phyloP scores from a whole-genome alignment of 2,329 filamentous ascomycete species.

The Colletotrichum sp. region DNA sequence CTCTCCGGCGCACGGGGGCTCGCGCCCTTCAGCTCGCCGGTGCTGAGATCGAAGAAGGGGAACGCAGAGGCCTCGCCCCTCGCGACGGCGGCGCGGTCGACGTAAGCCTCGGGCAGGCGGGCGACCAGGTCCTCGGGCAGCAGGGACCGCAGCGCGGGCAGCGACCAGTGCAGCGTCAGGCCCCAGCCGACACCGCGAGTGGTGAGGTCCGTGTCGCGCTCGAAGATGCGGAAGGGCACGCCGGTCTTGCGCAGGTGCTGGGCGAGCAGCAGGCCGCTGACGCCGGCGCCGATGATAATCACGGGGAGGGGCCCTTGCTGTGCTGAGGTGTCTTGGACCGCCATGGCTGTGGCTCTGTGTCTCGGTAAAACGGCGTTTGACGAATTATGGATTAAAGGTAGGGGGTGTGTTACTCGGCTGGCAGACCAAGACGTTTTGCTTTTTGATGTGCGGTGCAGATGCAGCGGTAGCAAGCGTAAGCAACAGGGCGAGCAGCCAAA shows the following conservation, averaged over 20 bases:
- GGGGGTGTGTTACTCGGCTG: background rate
- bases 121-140: conserved; percentile 51
- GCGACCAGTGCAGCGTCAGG: conserved; percentile 67
- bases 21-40: conserved; percentile 43
- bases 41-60: conserved; percentile 61
- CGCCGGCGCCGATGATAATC: conserved; percentile 41
- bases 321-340: background rate
- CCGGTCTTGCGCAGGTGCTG: conserved; percentile 34
- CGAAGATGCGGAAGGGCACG: conserved; percentile 54
- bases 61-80: conserved; percentile 53
- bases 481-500: background rate
- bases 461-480: background rate
- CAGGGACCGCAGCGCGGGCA: conserved; percentile 54
- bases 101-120: conserved; percentile 54
- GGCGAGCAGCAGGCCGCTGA: conserved; percentile 41
- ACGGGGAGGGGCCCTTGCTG: conserved; percentile 25
- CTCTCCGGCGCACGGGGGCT: conserved; percentile 49
- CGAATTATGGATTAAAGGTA: background rate
- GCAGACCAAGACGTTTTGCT: background rate
- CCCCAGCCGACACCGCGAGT: conserved; percentile 64
- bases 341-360: background rate
- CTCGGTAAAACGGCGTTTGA: background rate
- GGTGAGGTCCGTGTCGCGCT: conserved; percentile 52
- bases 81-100: conserved; percentile 55
- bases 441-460: background rate